A percentile compares a stretch with the other conserved stretches of the same genome.
phyloP scores from a whole-genome alignment of 2,329 filamentous ascomycete genomes.

The Aspergillus hiratsukae region DNA sequence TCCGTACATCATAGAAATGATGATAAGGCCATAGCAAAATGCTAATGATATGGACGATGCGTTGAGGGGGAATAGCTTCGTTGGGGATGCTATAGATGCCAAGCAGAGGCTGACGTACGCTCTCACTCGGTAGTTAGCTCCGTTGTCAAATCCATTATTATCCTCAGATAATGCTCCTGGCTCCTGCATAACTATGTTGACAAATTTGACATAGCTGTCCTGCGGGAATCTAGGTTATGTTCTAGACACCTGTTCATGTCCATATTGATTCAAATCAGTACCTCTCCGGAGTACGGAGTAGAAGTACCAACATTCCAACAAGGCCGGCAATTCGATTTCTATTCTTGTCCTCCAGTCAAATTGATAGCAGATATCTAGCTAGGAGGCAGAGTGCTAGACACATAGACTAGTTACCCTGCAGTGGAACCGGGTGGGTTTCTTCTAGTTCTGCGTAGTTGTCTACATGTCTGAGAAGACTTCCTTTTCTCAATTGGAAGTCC shows the following conservation, averaged over 20 bases:
- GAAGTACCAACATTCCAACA: too few species aligned
- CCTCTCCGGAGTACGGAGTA: too few species aligned
- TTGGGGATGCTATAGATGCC: background rate
- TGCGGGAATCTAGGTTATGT: background rate
- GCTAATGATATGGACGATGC: background rate
- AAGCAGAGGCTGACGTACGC: conserved; percentile 1
- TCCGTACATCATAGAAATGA: background rate
- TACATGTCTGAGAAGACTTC: background rate
- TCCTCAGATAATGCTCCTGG: background rate
- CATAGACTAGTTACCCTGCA: background rate
- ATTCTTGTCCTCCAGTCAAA: background rate
- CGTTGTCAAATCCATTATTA: background rate
- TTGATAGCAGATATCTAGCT: background rate
- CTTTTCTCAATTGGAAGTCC: background rate
- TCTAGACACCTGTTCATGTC: background rate
- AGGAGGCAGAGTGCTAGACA: background rate
- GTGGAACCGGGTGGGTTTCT: background rate
- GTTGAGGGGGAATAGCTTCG: background rate
- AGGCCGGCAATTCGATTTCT: background rate
- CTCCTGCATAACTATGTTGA: background rate
- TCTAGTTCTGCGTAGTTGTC: too few species aligned
- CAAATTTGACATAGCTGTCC: background rate
- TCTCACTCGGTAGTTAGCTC: background rate
- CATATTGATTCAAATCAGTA: background rate
- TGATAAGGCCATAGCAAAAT: background rate